A percentile compares a stretch with the other conserved stretches of the same genome.
Conservation (phyloP, 2,329 filamentous ascomycete genomes). For the Paramyrothecium sp. region DNA sequence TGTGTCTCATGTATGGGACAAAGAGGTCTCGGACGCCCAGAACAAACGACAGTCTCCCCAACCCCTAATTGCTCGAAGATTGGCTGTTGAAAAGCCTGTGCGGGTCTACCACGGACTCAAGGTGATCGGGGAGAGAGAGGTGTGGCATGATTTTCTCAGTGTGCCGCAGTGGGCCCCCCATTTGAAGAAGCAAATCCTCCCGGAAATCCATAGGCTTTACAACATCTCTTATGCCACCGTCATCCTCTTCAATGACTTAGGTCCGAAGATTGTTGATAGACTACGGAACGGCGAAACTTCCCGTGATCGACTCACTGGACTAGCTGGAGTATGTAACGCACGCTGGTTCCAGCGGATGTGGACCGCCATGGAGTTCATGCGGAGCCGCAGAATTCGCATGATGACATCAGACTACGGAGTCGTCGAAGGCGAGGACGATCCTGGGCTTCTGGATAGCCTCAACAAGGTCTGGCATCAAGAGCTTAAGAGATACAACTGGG, state of each 20-base stretch:
- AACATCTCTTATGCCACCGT: neutral
- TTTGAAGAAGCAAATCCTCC: neutral
- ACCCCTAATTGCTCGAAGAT: neutral
- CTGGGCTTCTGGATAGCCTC: neutral
- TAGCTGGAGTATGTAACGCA: neutral
- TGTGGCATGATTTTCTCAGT: neutral
- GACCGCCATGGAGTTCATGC: neutral
- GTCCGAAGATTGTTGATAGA: neutral
- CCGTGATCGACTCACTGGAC: neutral
- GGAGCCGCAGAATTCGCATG: neutral
- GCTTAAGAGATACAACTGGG: neutral
- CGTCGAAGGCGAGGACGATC: neutral
- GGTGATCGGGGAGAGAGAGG: neutral
- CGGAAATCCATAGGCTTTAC: neutral
- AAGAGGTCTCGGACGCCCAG: neutral
- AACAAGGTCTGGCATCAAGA: neutral
- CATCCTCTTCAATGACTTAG: neutral
- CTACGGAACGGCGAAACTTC: neutral
- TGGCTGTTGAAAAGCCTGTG: neutral
- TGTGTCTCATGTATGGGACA: neutral
- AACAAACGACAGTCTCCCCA: neutral
- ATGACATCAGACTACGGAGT: neutral
- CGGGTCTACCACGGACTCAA: neutral
- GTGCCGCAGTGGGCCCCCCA: neutral
- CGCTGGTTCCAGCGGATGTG: neutral